Percentiles rank a stretch among this genome's conserved stretches.
phyloP scores from a whole-genome alignment of 176 grass and related monocot species.

The Triticum dicoccoides region DNA sequence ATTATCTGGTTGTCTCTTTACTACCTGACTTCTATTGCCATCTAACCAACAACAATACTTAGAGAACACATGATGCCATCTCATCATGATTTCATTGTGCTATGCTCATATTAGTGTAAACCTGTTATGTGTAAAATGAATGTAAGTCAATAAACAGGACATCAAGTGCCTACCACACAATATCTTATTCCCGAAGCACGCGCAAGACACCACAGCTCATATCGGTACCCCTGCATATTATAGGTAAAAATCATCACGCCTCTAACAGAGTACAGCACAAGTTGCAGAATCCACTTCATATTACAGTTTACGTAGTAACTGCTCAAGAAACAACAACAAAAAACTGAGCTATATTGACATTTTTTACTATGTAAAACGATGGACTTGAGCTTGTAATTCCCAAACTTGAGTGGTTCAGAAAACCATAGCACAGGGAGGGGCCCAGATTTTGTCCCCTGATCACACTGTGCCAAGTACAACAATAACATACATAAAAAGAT shows the following conservation, averaged over 20 bases:
- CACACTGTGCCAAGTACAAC: not conserved
- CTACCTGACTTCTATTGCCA: not conserved
- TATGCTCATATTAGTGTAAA: constrained; percentile 11
- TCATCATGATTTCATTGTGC: not conserved
- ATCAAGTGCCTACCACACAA: constrained; percentile 64
- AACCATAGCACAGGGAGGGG: not conserved
- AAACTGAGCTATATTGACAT: not conserved
- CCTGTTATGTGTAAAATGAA: not conserved
- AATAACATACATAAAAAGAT: not conserved
- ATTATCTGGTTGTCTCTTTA: not conserved
- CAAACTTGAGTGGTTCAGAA: not conserved
- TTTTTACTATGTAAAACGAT: not conserved
- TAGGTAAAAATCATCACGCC: not conserved
- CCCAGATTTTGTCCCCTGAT: not conserved
- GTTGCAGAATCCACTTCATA: not conserved
- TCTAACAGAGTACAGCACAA: not conserved
- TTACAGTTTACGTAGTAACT: not conserved
- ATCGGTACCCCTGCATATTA: constrained; percentile 75
- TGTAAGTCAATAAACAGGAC: not conserved
- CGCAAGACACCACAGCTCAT: constrained; percentile 95
- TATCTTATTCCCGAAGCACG: constrained; percentile 92
- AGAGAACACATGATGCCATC: not conserved
- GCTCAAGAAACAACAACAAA: not conserved
- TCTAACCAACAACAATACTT: constrained; percentile 5
- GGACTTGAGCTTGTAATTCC: not conserved